Evolutionary conservation across 2,329 filamentous ascomycete species (phyloP), one percentile per base, ranked within the genome.

Genomic region (Colletotrichum sp.): DNA sequence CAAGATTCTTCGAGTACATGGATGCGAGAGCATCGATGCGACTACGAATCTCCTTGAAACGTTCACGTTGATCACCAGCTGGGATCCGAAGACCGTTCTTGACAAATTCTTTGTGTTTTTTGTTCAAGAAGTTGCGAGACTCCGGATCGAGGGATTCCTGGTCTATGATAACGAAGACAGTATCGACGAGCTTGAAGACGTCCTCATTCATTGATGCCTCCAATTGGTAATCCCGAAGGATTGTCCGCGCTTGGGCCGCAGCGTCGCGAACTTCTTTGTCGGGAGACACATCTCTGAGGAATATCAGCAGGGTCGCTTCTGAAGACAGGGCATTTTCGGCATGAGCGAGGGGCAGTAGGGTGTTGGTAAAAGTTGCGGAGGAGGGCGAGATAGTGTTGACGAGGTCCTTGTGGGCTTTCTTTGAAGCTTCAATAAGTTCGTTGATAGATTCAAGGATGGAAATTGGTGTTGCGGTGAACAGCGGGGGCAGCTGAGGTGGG

Each of bases 201-300:
- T 34, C 5, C 4, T 75, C 71, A 10, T 69, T 18, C 36, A 44
- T 52, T 8, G 44, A 16, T 3, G 16, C 5, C n/a, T 52, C 55
- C 2, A 75, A 7, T 4, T 26, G 21, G 8, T 52, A 71, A 8
- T 49, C 66, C 21, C 55, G 60, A 18, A 77, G 24, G 9, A 59
- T 12, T 16, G 16, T 39, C 16, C 63, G 67, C 2, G 72, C 60
- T n/a, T 52, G 15, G 16, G 32, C 16, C 18, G 71, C 57, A 39
- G 75, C 44, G 7, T 71, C 52, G n/a, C 72, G 75, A 16, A 68
- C 9, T 3, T 30, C 39, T 16, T 26, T 12, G 34, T 66, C 28
- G 7, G 71, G 52, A 13, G 75, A 75, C 9, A 75, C 75, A 21
- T 60, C 34, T 2, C 24, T 24, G 57, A 75, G 57, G 55, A 77